Base-by-base conservation (phyloP, 2,329 filamentous ascomycete genomes). In the Colletotrichum tropicicola region DNA sequence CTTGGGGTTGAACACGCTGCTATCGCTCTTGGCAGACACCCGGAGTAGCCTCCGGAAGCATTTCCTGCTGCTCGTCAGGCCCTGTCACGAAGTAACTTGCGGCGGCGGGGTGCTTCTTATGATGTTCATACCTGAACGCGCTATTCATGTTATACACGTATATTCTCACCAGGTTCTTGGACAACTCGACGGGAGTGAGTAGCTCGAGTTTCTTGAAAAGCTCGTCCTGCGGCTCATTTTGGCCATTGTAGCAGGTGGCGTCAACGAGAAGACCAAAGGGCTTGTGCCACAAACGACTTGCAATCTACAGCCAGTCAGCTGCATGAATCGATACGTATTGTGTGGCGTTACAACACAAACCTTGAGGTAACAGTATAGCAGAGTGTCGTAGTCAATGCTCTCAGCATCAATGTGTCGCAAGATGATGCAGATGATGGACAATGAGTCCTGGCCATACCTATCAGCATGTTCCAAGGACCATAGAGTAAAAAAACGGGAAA, bases 71-170 rank as follows among this genome's bases (percentile, higher is more conserved):
- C 35, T 15, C 17, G 48, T 68, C 15, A 68, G 51, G n/a, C n/a
- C n/a, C n/a, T n/a, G n/a, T n/a, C n/a, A n/a, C n/a, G n/a, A n/a
- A n/a, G n/a, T n/a, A n/a, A n/a, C n/a, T n/a, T n/a, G n/a, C n/a
- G n/a, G n/a, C n/a, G n/a, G n/a, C n/a, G n/a, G n/a, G n/a, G n/a
- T n/a, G n/a, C n/a, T n/a, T n/a, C n/a, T 13, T 30, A 2, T 54
- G 4, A 5, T 17, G 15, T 28, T 30, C 79, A 67, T 77, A 86
- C 84, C 86, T 84, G 74, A 90, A 91, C 10, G 88, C 85, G 71
- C 87, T 91, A 70, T 92, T 92, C 89, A 91, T 91, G 72, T 92
- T 92, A 75, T 92, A 91, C 15, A 92, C 82, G 68, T 91, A 92
- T 41, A 91, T 82, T 37, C 88, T 82, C 1, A 85, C 81, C 4